phyloP scores from a whole-genome alignment of 305 asterid species.

The Rubia peregrina region DNA sequence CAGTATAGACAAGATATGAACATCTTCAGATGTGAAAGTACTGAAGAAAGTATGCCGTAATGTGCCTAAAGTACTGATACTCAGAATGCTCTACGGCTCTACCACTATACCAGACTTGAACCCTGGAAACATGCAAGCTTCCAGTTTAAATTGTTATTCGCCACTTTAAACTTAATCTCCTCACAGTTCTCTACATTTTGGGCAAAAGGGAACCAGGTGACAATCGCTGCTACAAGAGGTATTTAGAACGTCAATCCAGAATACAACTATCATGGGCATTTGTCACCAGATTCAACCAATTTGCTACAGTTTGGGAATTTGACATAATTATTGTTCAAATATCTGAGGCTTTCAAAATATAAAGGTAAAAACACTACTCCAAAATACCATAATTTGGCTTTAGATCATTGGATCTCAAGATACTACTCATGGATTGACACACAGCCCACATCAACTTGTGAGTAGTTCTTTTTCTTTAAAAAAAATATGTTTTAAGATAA shows the following conservation, averaged over 20 bases:
- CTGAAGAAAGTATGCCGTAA: not conserved
- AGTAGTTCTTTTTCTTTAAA: slow-evolving; percentile 2
- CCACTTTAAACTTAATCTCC: not conserved
- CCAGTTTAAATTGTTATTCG: not conserved
- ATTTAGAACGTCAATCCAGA: not conserved
- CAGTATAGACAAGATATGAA: not conserved
- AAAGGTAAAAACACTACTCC: not conserved
- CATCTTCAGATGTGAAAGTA: not conserved
- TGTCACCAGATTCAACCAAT: not conserved
- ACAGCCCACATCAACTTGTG: not conserved
- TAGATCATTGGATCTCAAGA: not conserved
- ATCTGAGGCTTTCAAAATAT: not conserved
- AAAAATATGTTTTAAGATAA: not conserved
- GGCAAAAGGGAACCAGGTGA: not conserved
- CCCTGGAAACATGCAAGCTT: not conserved
- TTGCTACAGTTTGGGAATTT: not conserved
- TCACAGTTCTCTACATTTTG: not conserved
- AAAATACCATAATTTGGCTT: not conserved
- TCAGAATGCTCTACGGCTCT: not conserved
- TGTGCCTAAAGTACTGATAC: not conserved
- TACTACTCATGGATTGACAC: not conserved
- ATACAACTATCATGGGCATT: not conserved
- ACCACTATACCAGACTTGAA: not conserved
- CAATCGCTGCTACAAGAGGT: not conserved
- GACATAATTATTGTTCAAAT: not conserved